These are phyloP conservation scores for Tulasnella sp. DNA, from an alignment of 768 basidiomycete species.

Conservation along the genomic window DNA sequence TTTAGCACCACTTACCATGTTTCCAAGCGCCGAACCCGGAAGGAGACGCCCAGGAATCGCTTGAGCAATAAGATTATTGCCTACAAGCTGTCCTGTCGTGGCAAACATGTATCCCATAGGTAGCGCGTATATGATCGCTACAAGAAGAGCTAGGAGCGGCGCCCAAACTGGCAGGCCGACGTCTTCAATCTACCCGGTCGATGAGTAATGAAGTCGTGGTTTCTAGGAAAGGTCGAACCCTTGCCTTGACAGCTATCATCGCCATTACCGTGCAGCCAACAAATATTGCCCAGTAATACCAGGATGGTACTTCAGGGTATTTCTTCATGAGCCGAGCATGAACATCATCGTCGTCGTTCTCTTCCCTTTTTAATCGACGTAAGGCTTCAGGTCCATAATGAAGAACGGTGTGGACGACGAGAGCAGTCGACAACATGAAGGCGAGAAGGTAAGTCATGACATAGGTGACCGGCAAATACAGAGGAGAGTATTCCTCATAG, in stretches of 20 bases:
- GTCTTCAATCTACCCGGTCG: not conserved
- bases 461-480: conserved; percentile 36
- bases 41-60: conserved; percentile 39
- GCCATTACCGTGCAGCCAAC: not conserved
- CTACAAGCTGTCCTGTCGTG: conserved; percentile 34
- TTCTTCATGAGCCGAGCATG: conserved; percentile 41
- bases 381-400: conserved; percentile 36
- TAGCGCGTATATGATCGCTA: conserved; percentile 37
- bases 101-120: conserved; percentile 41
- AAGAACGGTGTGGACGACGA: conserved; percentile 38
- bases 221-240: not conserved
- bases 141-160: conserved; percentile 34
- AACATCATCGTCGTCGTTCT: conserved; percentile 36
- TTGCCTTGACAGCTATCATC: not conserved
- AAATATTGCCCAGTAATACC: not conserved
- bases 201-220: not conserved
- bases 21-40: conserved; percentile 37
- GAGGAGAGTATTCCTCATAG: conserved; percentile 40
- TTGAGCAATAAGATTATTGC: conserved; percentile 39
- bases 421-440: conserved; percentile 35
- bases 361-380: conserved; percentile 30
- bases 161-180: conserved; percentile 51
- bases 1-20: conserved; percentile 30
- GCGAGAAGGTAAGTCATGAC: conserved; percentile 37
- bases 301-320: conserved; percentile 37